A percentile compares a stretch with the other conserved stretches of the same genome.
phyloP scores from a whole-genome alignment of 306 rosid genomes.

The Trifolium repens region DNA sequence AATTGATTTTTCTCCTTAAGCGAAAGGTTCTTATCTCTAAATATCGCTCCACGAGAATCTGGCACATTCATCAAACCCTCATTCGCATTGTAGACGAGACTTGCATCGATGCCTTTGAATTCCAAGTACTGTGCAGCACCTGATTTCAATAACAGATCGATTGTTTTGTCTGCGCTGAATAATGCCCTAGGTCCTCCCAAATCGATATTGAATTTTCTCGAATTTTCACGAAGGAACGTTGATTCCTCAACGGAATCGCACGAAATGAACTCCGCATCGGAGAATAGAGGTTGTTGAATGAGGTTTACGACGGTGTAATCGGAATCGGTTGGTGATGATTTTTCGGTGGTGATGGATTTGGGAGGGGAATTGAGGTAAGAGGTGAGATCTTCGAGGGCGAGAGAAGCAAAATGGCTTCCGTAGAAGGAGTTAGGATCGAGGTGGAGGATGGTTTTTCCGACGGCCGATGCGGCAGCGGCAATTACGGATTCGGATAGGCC shows the following conservation, averaged over 20 bases:
- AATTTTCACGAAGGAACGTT: conserved; percentile 43
- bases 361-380: conserved; percentile 58
- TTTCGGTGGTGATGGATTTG: conserved; percentile 20
- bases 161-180: conserved; percentile 60
- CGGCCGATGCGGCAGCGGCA: conserved; percentile 76
- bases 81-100: conserved; percentile 57
- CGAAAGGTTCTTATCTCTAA: conserved; percentile 73
- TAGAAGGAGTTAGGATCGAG: conserved; percentile 76
- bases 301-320: conserved; percentile 53
- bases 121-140: conserved; percentile 66
- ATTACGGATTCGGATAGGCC: conserved; percentile 67
- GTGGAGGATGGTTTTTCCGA: conserved; percentile 80
- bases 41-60: conserved; percentile 89
- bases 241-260: conserved; percentile 47
- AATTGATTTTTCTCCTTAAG: conserved; percentile 80
- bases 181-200: conserved; percentile 77
- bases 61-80: conserved; percentile 68
- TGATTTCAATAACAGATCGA: conserved; percentile 66
- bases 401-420: conserved; percentile 76
- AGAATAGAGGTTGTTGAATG: conserved; percentile 43
- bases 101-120: conserved; percentile 76
- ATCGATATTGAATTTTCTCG: conserved; percentile 71
- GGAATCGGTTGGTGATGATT: background rate
- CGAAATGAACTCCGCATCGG: conserved; percentile 51
- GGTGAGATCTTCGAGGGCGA: conserved; percentile 60